Evolutionary conservation across 768 basidiomycete species (phyloP), one percentile per base, ranked within the genome.

Genomic region (Tulasnella sp.): DNA sequence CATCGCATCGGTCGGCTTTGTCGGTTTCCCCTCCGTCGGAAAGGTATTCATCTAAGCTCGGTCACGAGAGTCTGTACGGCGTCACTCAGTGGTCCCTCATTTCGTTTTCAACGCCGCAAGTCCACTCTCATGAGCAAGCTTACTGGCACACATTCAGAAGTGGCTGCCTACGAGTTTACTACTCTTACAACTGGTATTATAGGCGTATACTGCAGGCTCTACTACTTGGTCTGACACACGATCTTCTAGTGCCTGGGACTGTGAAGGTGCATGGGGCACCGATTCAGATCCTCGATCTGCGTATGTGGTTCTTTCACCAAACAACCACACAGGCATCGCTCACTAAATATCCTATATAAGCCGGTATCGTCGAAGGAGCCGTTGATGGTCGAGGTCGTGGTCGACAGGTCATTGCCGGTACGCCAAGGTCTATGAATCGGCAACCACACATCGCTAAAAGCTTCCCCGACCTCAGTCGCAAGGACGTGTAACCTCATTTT

Each of bases 401-500:
- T 89, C 93, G 95, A 83, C 97, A 99, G 90, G 93, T 94, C 77
- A 94, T 93, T 84, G 94, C 94, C 79, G 93, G 93, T 94, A 89
- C 83, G 90, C 78, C 77, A 48, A 72, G 20, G 18, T 42, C 24
- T 16, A 7, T 80, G 60, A 42, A 34, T 42, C 77, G n/a, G 46
- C 3, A 50, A 20, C 22, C 76, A n/a, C 24, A 42, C 34, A 83
- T 82, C 83, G 69, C 74, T 28, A 50, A 69, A 81, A 14, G 83
- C n/a, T 76, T 72, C 72, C 28, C 77, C 46, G 64, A 69, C 18
- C 31, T 41, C 87, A 95, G 98, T 99, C 83, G 97, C 98, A 11
- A 92, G 98, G 81, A 99, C 98, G 58, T 99, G 98, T 86, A 96
- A 98, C 86, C 92, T 99, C 48, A 98, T 99, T 81, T 99, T 99